Percentiles rank a stretch among this genome's conserved stretches.
Evolutionary conservation across 192 early-diverging fungal genomes (phyloP).

Genomic region (Geranomyces michiganensis): DNA sequence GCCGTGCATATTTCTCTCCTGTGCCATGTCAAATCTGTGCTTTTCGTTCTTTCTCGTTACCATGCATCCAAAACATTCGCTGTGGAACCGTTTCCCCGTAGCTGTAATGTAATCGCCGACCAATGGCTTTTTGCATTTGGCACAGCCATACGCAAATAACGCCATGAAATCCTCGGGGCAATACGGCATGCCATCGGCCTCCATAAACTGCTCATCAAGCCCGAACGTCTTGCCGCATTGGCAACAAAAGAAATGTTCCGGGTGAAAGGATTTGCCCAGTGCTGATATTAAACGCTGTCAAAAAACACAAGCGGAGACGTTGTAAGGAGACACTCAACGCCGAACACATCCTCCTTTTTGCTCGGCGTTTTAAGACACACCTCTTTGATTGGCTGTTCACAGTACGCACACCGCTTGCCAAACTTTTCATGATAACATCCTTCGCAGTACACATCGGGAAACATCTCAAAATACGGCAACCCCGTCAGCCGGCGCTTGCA

Average conservation of each 20-base stretch:
- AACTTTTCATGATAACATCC: slow-evolving; percentile 38
- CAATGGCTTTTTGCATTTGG: slow-evolving; percentile 30
- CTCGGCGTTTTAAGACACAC: slow-evolving; percentile 12
- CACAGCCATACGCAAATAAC: slow-evolving; percentile 40
- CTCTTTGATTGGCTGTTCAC: slow-evolving; percentile 41
- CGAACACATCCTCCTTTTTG: no score
- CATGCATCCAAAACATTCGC: slow-evolving; percentile 38
- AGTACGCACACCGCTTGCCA: slow-evolving; percentile 37
- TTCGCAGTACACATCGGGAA: slow-evolving; percentile 37
- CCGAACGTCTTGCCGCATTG: slow-evolving; percentile 41
- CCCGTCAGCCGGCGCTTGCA: slow-evolving; percentile 26
- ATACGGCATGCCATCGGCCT: slow-evolving; percentile 44
- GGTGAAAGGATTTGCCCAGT: slow-evolving; percentile 43
- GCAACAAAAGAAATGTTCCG: slow-evolving; percentile 50
- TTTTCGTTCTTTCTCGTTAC: slow-evolving; percentile 32
- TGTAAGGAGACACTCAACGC: background rate
- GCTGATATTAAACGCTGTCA: slow-evolving; percentile 31
- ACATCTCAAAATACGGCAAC: slow-evolving; percentile 32
- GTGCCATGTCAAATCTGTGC: no score
- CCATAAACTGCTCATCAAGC: slow-evolving; percentile 32
- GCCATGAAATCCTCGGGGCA: slow-evolving; percentile 43
- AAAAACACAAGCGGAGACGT: no score
- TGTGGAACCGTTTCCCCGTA: slow-evolving; percentile 36
- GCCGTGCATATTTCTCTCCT: no score
- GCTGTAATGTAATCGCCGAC: slow-evolving; percentile 33